Evolutionary conservation across 1,284 basidiomycete species (phyloP), one percentile per base, ranked within the genome.

Genomic region (Leccinum huronense): DNA sequence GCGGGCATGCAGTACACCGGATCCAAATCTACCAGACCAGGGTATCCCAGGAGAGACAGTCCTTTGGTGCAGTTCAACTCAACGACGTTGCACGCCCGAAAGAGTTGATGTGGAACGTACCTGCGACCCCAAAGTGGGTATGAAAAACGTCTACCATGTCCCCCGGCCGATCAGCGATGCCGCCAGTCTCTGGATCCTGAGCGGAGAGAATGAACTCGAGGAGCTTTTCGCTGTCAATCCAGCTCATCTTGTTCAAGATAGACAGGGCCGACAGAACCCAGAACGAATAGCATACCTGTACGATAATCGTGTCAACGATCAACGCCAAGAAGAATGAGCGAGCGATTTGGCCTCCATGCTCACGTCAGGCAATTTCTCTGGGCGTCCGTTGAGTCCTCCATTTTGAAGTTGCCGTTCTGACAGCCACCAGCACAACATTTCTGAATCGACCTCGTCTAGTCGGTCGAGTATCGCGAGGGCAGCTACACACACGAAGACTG

Each of bases 1-100:
- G 89, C 89, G 1, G 96, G 97, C 93, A 99, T 95, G 79, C 96
- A 98, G 75, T 96, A 98, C 23, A 98, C 89, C 0, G 97, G 97
- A 75, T 98, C 97, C 31, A 98, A 80, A 68, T 93, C 89, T 38
- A 86, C 81, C 23, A 98, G 77, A 0, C 87, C 90, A 0, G 91
- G 88, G 73, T 95, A 96, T n/a, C 94, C 94, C 7, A 98, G 81
- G 9, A 98, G 80, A 0, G 94, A 95, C 14, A 98, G 81, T 0
- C 94, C 95, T 93, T 31, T 27, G 1, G 59, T 13, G n/a, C 30
- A 48, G 48, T 57, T 23, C 23, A 23, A 23, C 23, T 63, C 51
- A 62, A 62, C 45, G 10, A 33, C 19, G 6, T 33, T 3, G 6
- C 19, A 53, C 51, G 8, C 10, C 6, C 2, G 1, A 48, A n/a